Conservation (phyloP, 2,329 filamentous ascomycete species). For the Fusarium ramigenum region DNA sequence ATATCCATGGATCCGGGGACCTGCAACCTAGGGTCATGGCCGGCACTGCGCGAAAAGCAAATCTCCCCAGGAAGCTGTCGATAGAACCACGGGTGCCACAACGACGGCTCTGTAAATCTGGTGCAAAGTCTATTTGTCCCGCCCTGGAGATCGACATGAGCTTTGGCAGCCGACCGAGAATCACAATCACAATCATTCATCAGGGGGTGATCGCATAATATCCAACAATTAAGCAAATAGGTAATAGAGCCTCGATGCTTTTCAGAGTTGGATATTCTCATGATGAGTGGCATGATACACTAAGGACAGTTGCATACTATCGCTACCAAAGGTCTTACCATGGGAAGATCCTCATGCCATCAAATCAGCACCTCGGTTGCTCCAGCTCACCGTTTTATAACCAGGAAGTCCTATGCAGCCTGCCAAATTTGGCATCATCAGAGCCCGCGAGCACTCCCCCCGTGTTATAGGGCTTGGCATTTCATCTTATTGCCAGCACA, state of each 20-base stretch:
- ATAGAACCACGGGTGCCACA: constrained; percentile 15
- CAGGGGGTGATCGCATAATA: constrained; percentile 32
- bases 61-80: constrained; percentile 29
- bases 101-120: constrained; percentile 29
- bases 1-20: constrained; percentile 41
- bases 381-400: constrained; percentile 32
- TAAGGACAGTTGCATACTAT: neutral
- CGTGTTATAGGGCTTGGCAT: constrained; percentile 8
- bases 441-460: constrained; percentile 4
- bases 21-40: constrained; percentile 34
- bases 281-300: neutral
- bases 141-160: constrained; percentile 37
- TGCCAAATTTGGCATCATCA: constrained; percentile 38
- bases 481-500: neutral
- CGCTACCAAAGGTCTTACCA: constrained; percentile 19
- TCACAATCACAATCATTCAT: constrained; percentile 9
- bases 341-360: constrained; percentile 23
- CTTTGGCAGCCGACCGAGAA: constrained; percentile 27
- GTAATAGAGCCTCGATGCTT: constrained; percentile 1
- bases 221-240: neutral
- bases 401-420: constrained; percentile 39
- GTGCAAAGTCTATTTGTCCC: constrained; percentile 39
- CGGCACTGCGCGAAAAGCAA: constrained; percentile 45
- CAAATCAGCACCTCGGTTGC: constrained; percentile 29
- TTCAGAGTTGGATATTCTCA: neutral